phyloP scores from a whole-genome alignment of 495 filamentous ascomycete species.

The Annulohypoxylon bovei region DNA sequence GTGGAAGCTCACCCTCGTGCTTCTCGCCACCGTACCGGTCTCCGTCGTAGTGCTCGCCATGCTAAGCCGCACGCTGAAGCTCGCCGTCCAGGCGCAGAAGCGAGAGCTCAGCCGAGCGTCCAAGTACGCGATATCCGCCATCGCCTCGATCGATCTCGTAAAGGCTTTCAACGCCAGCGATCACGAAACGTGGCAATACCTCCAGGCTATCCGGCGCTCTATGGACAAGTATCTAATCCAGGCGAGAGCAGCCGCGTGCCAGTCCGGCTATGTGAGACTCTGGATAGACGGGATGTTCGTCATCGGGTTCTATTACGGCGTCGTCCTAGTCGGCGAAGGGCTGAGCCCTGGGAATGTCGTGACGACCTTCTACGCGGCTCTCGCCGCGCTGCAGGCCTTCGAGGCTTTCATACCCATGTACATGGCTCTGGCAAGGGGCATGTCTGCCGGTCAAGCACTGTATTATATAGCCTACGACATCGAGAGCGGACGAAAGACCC shows the following conservation, averaged over 20 bases:
- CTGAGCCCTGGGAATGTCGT: conserved; percentile 74
- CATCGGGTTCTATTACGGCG: conserved; percentile 91
- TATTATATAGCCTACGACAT: conserved; percentile 31
- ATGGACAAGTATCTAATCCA: conserved; percentile 73
- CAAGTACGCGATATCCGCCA: conserved; percentile 73
- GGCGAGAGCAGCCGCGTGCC: conserved; percentile 71
- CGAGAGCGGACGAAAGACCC: conserved; percentile 40
- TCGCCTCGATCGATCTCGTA: conserved; percentile 82
- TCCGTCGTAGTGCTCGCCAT: conserved; percentile 67
- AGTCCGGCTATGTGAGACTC: conserved; percentile 77
- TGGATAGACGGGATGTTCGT: conserved; percentile 85
- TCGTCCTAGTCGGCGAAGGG: conserved; percentile 65
- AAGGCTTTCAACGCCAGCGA: conserved; percentile 86
- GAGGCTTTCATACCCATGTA: conserved; percentile 78
- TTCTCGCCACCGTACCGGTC: conserved; percentile 77
- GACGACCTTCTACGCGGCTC: conserved; percentile 84
- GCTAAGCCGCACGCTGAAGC: conserved; percentile 68
- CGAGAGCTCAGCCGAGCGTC: conserved; percentile 73
- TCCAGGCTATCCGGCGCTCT: conserved; percentile 64
- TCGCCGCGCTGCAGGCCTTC: conserved; percentile 78
- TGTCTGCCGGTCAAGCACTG: conserved; percentile 73
- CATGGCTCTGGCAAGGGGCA: conserved; percentile 80
- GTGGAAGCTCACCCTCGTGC: conserved; percentile 87
- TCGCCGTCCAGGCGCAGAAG: conserved; percentile 75
- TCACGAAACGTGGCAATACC: conserved; percentile 74